A percentile compares a stretch with the other conserved stretches of the same genome.
Conservation (phyloP, 148 eudicot genomes). For the Hydrangea macrophylla region DNA sequence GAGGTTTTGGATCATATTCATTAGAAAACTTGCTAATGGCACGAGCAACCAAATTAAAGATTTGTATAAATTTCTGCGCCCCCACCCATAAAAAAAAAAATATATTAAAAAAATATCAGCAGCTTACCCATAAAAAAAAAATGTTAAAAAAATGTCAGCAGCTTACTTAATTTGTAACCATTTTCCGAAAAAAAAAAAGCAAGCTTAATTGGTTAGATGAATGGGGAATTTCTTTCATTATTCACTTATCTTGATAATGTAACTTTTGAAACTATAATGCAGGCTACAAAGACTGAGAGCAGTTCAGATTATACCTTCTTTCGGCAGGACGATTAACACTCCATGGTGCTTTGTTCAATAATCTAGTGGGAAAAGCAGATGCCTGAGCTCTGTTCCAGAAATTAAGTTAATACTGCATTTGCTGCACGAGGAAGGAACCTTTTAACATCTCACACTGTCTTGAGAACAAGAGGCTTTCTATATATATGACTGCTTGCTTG, state of each 20-base stretch:
- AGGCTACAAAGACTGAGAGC: constrained; percentile 76
- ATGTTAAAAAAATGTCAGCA: neutral
- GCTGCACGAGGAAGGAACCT: neutral
- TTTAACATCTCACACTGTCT: neutral
- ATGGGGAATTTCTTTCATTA: constrained; percentile 1
- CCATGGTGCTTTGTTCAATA: neutral
- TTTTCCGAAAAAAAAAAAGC: neutral
- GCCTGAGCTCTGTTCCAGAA: neutral
- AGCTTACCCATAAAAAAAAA: neutral
- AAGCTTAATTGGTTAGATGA: neutral
- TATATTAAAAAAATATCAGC: too few relatives aligned
- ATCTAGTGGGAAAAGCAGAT: neutral
- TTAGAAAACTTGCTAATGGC: too few relatives aligned
- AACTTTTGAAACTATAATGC: constrained; percentile 17
- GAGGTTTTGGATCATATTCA: too few relatives aligned
- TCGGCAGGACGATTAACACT: constrained; percentile 44
- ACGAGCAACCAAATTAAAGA: too few relatives aligned
- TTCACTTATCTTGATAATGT: neutral
- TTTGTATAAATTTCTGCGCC: too few relatives aligned
- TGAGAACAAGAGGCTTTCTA: neutral
- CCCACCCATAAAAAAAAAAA: too few relatives aligned
- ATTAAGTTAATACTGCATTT: neutral
- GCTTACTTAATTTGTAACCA: neutral
- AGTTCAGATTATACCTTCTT: constrained; percentile 73
- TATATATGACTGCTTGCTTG: neutral